phyloP scores from a whole-genome alignment of 345 rosid genomes.

The Eucalyptus erythrocorys region DNA sequence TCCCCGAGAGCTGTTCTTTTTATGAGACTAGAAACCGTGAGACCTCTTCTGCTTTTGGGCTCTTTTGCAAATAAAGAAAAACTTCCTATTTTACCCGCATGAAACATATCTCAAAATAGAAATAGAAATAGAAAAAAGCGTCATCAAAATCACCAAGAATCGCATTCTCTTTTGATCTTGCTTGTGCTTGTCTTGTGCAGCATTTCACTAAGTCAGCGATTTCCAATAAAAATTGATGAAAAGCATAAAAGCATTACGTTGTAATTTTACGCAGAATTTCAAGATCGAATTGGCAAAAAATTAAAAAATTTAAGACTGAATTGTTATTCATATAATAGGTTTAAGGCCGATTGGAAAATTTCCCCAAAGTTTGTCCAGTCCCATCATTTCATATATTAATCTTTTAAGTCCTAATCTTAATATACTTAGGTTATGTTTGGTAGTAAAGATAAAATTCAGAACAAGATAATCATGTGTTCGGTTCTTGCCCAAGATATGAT shows the following conservation, averaged over 20 bases:
- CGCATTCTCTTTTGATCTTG: neutral
- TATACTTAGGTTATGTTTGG: neutral
- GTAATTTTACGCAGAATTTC: accelerated
- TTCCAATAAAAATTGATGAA: accelerated
- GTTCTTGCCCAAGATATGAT: no score
- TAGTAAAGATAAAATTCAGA: accelerated
- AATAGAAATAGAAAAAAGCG: neutral
- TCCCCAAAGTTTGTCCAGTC: neutral
- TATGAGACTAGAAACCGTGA: neutral
- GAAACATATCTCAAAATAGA: neutral
- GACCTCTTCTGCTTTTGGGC: neutral
- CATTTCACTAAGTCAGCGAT: neutral
- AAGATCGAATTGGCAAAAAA: accelerated
- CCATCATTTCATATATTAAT: neutral
- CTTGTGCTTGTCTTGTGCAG: accelerated
- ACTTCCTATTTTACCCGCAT: neutral
- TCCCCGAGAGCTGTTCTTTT: neutral
- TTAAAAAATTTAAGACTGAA: accelerated
- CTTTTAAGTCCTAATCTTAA: neutral
- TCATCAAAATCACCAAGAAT: neutral
- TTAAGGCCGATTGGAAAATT: accelerated
- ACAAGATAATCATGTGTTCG: accelerated
- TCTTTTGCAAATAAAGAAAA: neutral
- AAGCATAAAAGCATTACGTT: accelerated
- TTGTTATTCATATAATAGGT: accelerated